Percentiles rank a stretch among this genome's conserved stretches.
Conservation (phyloP, 345 rosid genomes). For the Bruguiera parviflora region DNA sequence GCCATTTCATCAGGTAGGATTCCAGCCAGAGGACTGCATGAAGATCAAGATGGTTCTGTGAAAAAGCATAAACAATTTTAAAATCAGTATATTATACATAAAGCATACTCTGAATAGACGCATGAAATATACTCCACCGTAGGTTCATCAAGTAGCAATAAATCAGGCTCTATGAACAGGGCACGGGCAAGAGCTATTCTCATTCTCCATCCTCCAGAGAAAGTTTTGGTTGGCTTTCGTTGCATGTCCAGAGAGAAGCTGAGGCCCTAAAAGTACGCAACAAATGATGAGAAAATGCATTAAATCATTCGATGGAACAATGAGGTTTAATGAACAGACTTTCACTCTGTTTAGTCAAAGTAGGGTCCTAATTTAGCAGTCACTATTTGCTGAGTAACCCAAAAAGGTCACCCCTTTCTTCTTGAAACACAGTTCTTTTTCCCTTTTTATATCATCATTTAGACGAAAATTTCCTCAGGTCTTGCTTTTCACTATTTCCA, state of each 20-base stretch:
- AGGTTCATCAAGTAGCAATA: constrained; percentile 97
- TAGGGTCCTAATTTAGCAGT: background rate
- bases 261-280: constrained; percentile 64
- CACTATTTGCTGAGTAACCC: constrained; percentile 1
- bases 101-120: constrained; percentile 6
- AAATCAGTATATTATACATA: constrained; percentile 13
- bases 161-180: constrained; percentile 86
- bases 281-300: background rate
- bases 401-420: background rate
- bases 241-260: constrained; percentile 97
- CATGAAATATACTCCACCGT: constrained; percentile 46
- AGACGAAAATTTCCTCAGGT: background rate
- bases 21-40: constrained; percentile 99
- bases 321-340: background rate
- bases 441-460: background rate
- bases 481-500: background rate
- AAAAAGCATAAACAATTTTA: constrained; percentile 17
- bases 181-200: constrained; percentile 98
- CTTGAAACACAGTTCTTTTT: background rate
- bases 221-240: constrained; percentile 67
- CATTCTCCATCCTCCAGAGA: constrained; percentile 99
- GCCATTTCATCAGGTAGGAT: constrained; percentile 91
- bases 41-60: constrained; percentile 98
- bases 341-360: background rate
- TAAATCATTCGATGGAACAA: background rate